Evolutionary conservation across 352 stramenopile genomes (phyloP).

Genomic region (Pythium aquatile): DNA sequence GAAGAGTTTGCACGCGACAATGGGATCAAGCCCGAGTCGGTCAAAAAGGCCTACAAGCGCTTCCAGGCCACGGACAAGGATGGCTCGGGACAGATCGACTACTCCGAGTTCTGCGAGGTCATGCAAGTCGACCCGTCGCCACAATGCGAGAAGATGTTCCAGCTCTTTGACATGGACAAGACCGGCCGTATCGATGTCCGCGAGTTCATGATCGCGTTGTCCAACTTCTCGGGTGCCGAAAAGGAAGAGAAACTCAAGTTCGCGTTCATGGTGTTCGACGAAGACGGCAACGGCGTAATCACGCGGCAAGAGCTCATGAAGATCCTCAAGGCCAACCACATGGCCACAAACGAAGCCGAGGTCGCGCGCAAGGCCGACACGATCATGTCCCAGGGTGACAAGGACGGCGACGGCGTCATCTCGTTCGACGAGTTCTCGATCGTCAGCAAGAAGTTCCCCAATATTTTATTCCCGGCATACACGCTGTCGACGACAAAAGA

Average conservation of each 20-base stretch:
- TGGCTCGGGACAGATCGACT: conserved; percentile 94
- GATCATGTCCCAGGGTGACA: conserved; percentile 96
- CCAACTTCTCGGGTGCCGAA: conserved; percentile 92
- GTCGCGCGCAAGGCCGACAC: conserved; percentile 95
- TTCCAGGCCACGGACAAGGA: conserved; percentile 95
- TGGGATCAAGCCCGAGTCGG: conserved; percentile 94
- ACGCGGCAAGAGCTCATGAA: conserved; percentile 94
- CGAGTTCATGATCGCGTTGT: conserved; percentile 94
- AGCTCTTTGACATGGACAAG: conserved; percentile 94
- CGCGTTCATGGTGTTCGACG: conserved; percentile 94
- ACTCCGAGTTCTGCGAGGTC: conserved; percentile 97
- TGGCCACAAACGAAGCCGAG: conserved; percentile 90
- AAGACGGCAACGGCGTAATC: conserved; percentile 94
- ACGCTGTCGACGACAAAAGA: conserved; percentile 66
- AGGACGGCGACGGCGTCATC: conserved; percentile 95
- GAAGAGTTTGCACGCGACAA: conserved; percentile 95
- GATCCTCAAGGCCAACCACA: conserved; percentile 96
- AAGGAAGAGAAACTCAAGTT: conserved; percentile 98
- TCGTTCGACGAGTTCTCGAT: conserved; percentile 97
- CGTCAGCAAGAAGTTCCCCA: conserved; percentile 96
- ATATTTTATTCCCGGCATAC: conserved; percentile 92
- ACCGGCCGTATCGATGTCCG: conserved; percentile 91
- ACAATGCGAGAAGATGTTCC: conserved; percentile 92
- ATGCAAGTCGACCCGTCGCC: conserved; percentile 92
- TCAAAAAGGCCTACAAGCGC: conserved; percentile 96